These are phyloP conservation scores for Geranomyces michiganensis DNA, from an alignment of 192 early-diverging fungal genomes.

Conservation along the genomic window DNA sequence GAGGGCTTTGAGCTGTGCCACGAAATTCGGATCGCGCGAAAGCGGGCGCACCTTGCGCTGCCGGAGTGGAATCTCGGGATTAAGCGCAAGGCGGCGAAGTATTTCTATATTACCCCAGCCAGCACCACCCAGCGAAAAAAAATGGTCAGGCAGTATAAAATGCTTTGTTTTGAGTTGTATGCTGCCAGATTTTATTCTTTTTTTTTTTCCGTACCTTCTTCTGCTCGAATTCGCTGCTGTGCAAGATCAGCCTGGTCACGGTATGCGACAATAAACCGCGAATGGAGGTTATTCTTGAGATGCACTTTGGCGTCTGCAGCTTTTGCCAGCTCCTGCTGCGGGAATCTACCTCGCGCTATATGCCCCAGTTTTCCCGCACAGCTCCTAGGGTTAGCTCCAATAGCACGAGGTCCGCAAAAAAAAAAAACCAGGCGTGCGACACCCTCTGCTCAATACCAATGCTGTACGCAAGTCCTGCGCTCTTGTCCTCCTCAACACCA, in stretches of 20 bases:
- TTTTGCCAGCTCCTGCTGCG: background rate
- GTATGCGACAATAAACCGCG: background rate
- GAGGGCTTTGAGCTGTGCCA: constrained; percentile 4
- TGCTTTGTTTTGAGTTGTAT: too few relatives aligned
- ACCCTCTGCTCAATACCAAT: too few relatives aligned
- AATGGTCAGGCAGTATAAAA: too few relatives aligned
- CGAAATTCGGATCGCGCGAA: background rate
- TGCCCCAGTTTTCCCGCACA: background rate
- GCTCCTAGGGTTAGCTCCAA: too few relatives aligned
- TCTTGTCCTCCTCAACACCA: background rate
- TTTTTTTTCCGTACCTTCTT: background rate
- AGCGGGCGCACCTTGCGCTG: background rate
- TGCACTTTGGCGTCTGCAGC: constrained; percentile 3
- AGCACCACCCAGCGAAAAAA: too few relatives aligned
- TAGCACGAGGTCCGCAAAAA: too few relatives aligned
- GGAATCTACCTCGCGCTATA: background rate
- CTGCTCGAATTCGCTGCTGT: background rate
- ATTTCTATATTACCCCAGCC: too few relatives aligned
- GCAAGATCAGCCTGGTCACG: background rate
- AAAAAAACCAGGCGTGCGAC: too few relatives aligned
- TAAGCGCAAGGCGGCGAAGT: background rate
- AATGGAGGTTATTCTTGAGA: background rate
- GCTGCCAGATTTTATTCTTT: background rate
- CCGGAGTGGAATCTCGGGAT: background rate
- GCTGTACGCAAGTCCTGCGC: background rate